These are phyloP conservation scores for Populus simonii DNA, from an alignment of 345 rosid genomes.

Conservation along the genomic window DNA sequence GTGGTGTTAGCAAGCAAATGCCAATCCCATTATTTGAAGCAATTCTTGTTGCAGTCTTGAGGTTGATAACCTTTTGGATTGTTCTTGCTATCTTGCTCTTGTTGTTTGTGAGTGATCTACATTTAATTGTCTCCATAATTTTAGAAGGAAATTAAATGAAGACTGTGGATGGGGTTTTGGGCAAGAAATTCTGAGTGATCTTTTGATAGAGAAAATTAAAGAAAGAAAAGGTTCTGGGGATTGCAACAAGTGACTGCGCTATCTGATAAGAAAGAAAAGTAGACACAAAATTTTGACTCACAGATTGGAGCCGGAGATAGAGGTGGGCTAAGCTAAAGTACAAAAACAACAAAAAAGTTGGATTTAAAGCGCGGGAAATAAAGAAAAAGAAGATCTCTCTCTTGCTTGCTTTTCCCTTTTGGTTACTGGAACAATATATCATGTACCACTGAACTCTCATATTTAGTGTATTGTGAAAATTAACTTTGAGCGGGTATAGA, in stretches of 20 bases:
- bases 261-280: conserved; percentile 5
- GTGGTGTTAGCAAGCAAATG: conserved; percentile 59
- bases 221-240: conserved; percentile 9
- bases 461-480: too few species aligned
- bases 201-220: not conserved
- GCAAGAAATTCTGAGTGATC: conserved; percentile 5
- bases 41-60: conserved; percentile 44
- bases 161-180: not conserved
- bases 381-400: not conserved
- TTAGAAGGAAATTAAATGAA: not conserved
- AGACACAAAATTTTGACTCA: conserved; percentile 43
- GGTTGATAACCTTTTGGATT: conserved; percentile 59
- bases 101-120: conserved; percentile 42
- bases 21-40: conserved; percentile 67
- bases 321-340: not conserved
- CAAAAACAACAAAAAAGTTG: not conserved
- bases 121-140: conserved; percentile 51
- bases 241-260: conserved; percentile 21
- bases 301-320: conserved; percentile 29
- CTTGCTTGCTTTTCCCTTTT: not conserved
- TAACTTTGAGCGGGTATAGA: too few species aligned
- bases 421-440: not conserved
- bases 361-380: conserved; percentile 40
- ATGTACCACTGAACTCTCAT: not conserved
- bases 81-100: conserved; percentile 65